Conservation (phyloP, 2,329 filamentous ascomycete genomes). For the Beauveria sp. region DNA sequence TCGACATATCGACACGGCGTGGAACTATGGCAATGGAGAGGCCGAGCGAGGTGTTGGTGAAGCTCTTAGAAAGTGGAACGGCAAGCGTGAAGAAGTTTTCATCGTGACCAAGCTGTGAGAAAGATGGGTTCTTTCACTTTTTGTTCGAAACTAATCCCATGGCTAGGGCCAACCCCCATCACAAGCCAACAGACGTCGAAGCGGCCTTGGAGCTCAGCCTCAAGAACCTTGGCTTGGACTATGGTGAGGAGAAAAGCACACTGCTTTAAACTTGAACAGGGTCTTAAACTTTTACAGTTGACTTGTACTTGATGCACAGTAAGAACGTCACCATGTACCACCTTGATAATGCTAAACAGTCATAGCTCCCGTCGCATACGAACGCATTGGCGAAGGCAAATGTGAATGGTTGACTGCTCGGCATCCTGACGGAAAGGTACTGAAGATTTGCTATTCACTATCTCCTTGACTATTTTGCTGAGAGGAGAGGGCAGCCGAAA, state of each 20-base stretch:
- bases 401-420: not conserved
- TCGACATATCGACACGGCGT: constrained; percentile 8
- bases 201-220: constrained; percentile 6
- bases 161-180: constrained; percentile 1
- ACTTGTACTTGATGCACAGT: constrained; percentile 10
- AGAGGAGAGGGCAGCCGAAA: not conserved
- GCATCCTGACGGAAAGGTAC: not conserved
- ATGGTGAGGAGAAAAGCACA: not conserved
- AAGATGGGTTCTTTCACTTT: not conserved
- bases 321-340: not conserved
- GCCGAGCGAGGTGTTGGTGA: constrained; percentile 4
- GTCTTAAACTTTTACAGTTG: not conserved
- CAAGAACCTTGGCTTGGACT: constrained; percentile 1
- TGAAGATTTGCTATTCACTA: not conserved
- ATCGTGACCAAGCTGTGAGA: constrained; percentile 7
- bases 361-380: constrained; percentile 3
- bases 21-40: constrained; percentile 5
- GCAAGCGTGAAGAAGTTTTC: not conserved
- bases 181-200: not conserved
- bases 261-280: not conserved
- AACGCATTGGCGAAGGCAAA: not conserved
- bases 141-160: not conserved
- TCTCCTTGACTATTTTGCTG: too few species aligned
- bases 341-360: not conserved
- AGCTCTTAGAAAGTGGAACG: not conserved